Conservation (phyloP, 202 grass and related monocot genomes). For the Digitaria exilis region DNA sequence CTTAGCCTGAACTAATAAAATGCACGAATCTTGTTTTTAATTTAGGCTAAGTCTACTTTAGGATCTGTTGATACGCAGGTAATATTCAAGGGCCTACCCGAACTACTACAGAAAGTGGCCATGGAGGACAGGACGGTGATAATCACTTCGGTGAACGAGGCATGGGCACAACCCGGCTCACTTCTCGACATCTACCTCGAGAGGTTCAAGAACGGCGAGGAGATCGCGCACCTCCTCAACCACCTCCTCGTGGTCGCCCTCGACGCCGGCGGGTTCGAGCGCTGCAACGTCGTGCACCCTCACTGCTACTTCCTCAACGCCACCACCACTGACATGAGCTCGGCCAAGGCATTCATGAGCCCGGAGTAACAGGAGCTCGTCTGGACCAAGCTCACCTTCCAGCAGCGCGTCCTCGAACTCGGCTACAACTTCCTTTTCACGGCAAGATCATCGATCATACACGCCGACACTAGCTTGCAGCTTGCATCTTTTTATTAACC, state of each 20-base stretch:
- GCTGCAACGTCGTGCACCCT: conserved; percentile 56
- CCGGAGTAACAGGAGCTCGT: conserved; percentile 61
- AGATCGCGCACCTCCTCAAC: conserved; percentile 46
- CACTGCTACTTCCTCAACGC: conserved; percentile 60
- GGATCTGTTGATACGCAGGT: not conserved
- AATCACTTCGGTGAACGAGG: conserved; percentile 56
- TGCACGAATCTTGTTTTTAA: too few species aligned
- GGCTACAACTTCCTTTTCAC: conserved; percentile 83
- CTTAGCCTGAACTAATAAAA: too few species aligned
- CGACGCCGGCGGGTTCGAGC: conserved; percentile 51
- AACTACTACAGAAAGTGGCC: conserved; percentile 46
- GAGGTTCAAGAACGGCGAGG: conserved; percentile 58
- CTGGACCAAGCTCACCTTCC: conserved; percentile 59
- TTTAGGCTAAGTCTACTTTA: too few species aligned
- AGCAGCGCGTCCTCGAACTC: conserved; percentile 57
- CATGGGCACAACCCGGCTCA: conserved; percentile 48
- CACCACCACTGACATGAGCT: conserved; percentile 17
- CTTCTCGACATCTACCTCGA: conserved; percentile 63
- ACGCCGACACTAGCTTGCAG: too few species aligned
- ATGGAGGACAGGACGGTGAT: conserved; percentile 67
- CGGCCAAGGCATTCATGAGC: conserved; percentile 46
- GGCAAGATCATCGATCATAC: conserved; percentile 14
- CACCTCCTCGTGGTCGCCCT: conserved; percentile 68
- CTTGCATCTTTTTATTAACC: not conserved
- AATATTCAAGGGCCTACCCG: not conserved